Percentiles rank a stretch among this genome's conserved stretches.
phyloP scores from a whole-genome alignment of 805 yeast species.

The Cyberlindnera mrakii region DNA sequence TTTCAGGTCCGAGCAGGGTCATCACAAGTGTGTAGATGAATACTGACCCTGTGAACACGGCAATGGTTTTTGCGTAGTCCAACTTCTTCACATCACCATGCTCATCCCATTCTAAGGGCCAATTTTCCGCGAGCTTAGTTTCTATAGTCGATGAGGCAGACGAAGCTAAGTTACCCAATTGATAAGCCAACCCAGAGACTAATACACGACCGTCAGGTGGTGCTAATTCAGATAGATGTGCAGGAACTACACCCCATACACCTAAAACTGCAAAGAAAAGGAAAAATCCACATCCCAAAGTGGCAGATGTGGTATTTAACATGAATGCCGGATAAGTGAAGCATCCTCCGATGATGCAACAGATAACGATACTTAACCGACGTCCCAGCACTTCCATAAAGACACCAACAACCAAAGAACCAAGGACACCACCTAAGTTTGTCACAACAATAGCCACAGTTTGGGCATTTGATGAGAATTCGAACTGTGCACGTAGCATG shows the following conservation, averaged over 20 bases:
- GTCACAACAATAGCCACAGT: constrained; percentile 62
- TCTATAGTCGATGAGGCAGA: constrained; percentile 71
- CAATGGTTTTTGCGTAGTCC: constrained; percentile 66
- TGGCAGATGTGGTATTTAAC: constrained; percentile 31
- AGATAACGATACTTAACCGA: constrained; percentile 45
- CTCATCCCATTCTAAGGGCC: constrained; percentile 39
- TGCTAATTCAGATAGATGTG: constrained; percentile 58
- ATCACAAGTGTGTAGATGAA: constrained; percentile 45
- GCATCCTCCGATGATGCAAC: constrained; percentile 52
- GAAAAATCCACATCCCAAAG: constrained; percentile 58
- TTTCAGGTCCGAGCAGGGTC: constrained; percentile 54
- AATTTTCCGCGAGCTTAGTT: constrained; percentile 51
- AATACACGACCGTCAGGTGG: constrained; percentile 60
- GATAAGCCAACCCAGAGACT: constrained; percentile 58
- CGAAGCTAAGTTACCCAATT: constrained; percentile 67
- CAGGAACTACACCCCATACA: constrained; percentile 69
- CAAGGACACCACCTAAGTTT: constrained; percentile 60
- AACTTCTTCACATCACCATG: constrained; percentile 24
- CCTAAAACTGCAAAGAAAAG: constrained; percentile 62
- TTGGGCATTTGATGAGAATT: constrained; percentile 36
- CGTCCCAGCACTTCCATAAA: constrained; percentile 54
- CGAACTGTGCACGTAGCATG: constrained; percentile 47
- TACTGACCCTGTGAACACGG: constrained; percentile 62
- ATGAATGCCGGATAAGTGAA: constrained; percentile 56
- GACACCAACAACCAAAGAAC: constrained; percentile 57